Conservation (phyloP, 2,329 filamentous ascomycete genomes). For the Penicillium sp. region DNA sequence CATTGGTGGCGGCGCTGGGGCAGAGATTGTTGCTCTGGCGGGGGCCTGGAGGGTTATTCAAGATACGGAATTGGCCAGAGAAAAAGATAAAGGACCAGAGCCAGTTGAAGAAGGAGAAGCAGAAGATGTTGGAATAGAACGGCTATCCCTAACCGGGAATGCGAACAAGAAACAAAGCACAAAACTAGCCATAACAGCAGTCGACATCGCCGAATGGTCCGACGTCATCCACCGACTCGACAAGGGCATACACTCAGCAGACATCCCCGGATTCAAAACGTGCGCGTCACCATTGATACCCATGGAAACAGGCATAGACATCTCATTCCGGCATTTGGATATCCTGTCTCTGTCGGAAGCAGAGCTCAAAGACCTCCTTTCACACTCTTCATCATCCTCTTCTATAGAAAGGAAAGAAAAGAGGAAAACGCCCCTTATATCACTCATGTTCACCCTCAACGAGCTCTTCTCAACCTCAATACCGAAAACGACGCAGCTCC, state of each 20-base stretch:
- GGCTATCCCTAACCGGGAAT: not conserved
- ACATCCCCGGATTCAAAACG: conserved; percentile 25
- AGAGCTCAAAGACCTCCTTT: conserved; percentile 36
- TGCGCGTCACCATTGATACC: conserved; percentile 28
- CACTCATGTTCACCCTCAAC: conserved; percentile 90
- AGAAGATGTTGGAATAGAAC: not conserved
- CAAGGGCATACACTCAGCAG: conserved; percentile 45
- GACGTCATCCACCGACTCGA: conserved; percentile 58
- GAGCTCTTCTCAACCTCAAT: conserved; percentile 82
- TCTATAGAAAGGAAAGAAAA: not conserved
- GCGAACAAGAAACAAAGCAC: not conserved
- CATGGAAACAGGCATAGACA: conserved; percentile 18
- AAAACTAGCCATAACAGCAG: conserved; percentile 53
- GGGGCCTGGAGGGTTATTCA: conserved; percentile 46
- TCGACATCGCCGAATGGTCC: conserved; percentile 81
- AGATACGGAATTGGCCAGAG: not conserved
- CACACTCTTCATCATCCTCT: not conserved
- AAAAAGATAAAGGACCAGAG: not conserved
- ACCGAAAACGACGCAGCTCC: conserved; percentile 69
- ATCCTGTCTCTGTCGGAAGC: conserved; percentile 42
- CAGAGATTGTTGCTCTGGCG: conserved; percentile 62
- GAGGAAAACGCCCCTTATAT: conserved; percentile 57
- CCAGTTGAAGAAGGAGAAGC: not conserved
- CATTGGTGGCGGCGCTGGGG: conserved; percentile 63
- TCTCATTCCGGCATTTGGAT: conserved; percentile 50